phyloP scores from a whole-genome alignment of 2,329 filamentous ascomycete species.

The Colletotrichum sp. region DNA sequence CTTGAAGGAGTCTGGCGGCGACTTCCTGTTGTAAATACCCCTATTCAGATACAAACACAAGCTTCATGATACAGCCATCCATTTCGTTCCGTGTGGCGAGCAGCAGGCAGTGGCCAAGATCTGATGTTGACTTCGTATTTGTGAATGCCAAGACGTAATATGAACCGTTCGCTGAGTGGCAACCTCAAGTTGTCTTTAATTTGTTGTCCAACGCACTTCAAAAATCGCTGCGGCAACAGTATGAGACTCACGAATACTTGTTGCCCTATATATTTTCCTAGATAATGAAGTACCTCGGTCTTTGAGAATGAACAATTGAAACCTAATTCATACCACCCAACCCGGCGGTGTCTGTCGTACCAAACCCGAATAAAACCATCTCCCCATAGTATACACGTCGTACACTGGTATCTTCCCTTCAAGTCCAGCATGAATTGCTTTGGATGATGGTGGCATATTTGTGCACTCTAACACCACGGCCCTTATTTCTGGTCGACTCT shows the following conservation, averaged over 20 bases:
- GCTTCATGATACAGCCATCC: rapidly evolving
- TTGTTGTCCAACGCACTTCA: rapidly evolving
- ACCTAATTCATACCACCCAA: neutral
- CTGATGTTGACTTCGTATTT: neutral
- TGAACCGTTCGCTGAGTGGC: rapidly evolving
- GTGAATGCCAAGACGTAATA: rapidly evolving
- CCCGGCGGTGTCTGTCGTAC: conserved; percentile 16
- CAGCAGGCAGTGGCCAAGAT: rapidly evolving
- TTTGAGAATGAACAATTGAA: rapidly evolving
- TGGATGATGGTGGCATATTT: conserved; percentile 38
- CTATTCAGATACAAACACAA: neutral
- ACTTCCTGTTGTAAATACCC: conserved; percentile 29
- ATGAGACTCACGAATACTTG: neutral
- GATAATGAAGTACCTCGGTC: rapidly evolving
- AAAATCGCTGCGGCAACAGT: neutral
- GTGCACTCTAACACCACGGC: conserved; percentile 39
- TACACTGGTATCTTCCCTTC: conserved; percentile 33
- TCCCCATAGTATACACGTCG: conserved; percentile 39
- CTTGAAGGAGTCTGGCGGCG: conserved; percentile 32
- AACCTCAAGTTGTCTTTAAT: neutral
- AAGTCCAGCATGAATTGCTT: conserved; percentile 32
- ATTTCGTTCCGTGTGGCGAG: neutral
- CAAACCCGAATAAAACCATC: conserved; percentile 40
- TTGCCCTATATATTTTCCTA: neutral
- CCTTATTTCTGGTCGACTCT: neutral